A percentile compares a stretch with the other conserved stretches of the same genome.
These are phyloP conservation scores for Kwoniella heveanensis DNA, from an alignment of 768 basidiomycete genomes.

Conservation along the genomic window DNA sequence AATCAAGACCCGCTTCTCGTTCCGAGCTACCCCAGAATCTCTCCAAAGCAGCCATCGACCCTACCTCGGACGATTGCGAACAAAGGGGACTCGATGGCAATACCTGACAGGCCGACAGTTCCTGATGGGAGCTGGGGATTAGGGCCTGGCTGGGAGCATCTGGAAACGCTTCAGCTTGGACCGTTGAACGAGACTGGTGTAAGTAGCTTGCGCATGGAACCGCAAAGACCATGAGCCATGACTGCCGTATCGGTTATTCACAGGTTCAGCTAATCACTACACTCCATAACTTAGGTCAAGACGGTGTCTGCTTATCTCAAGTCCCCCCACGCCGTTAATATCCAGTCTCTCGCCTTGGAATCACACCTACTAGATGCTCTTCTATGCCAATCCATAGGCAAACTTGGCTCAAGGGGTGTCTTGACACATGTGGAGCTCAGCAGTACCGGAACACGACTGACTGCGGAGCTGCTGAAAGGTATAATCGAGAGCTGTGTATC, in stretches of 20 bases:
- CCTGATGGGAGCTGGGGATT: constrained; percentile 4
- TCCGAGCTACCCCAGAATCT: neutral
- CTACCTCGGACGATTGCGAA: neutral
- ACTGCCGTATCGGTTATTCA: too few relatives aligned
- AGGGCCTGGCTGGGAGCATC: constrained; percentile 22
- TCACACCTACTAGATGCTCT: constrained; percentile 27
- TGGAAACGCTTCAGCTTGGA: constrained; percentile 13
- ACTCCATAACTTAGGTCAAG: constrained; percentile 9
- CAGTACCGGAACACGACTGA: constrained; percentile 27
- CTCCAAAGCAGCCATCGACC: neutral
- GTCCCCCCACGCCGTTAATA: neutral
- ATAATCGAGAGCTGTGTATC: constrained; percentile 22
- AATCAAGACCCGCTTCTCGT: neutral
- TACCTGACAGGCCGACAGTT: neutral
- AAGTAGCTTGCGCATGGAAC: neutral
- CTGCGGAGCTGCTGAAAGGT: constrained; percentile 16
- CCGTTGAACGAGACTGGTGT: constrained; percentile 20
- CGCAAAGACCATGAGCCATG: too few relatives aligned
- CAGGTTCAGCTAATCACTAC: neutral
- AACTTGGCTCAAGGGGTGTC: constrained; percentile 17
- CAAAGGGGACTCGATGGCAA: neutral
- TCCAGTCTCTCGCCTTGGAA: constrained; percentile 2
- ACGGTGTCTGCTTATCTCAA: constrained; percentile 16
- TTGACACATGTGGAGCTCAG: constrained; percentile 20
- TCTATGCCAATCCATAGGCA: constrained; percentile 15